Base-by-base conservation (phyloP, 2,329 filamentous ascomycete genomes). In the Teratosphaeria gauchensis region DNA sequence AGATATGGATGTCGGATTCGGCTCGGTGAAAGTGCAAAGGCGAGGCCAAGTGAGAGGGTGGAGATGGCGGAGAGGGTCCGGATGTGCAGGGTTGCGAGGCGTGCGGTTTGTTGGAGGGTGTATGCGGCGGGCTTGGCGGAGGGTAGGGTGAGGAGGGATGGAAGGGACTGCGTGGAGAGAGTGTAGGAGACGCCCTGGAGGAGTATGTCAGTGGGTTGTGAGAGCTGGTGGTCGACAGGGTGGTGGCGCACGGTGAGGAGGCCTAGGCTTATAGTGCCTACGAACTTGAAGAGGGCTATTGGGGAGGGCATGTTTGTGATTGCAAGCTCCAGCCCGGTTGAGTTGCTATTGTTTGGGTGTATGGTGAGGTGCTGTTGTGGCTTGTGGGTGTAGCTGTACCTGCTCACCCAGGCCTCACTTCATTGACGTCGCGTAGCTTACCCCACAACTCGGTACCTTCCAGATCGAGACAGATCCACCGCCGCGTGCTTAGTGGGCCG, bases 161-260 rank as follows among this genome's bases (percentile, higher is more conserved):
- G 92, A 60, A 95, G 83, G 30, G 89, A 85, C 63, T 95, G 78
- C 60, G 84, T 83, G 24, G 87, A 87, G 66, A 94, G 83, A 54
- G 90, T 88, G 77, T 92, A 95, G 56, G 92, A 95, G 60, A 94
- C 82, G 74, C 92, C 92, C 92, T 96, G 68, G n/a, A 28, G 30
- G 12, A 53, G 59, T 16, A 32, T 24, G 19, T 56, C 52, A 31
- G 52, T 51, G 4, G 51, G 2, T 24, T 28, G 24, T 28, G 24
- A 28, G 24, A 28, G 24, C 9, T 14, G 33, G 24, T 53, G 35
- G 35, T 53, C 12, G 9, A 4, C 32, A 12, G 42, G 35, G 48
- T 59, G 57, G 55, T 56, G 61, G 60, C 62, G 65, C 66, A 69
- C 65, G 9, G 64, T 69, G 73, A 95, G 77, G 59, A 96, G 82